Conservation (phyloP, 768 basidiomycete genomes). For the Tylopilus intermedius region DNA sequence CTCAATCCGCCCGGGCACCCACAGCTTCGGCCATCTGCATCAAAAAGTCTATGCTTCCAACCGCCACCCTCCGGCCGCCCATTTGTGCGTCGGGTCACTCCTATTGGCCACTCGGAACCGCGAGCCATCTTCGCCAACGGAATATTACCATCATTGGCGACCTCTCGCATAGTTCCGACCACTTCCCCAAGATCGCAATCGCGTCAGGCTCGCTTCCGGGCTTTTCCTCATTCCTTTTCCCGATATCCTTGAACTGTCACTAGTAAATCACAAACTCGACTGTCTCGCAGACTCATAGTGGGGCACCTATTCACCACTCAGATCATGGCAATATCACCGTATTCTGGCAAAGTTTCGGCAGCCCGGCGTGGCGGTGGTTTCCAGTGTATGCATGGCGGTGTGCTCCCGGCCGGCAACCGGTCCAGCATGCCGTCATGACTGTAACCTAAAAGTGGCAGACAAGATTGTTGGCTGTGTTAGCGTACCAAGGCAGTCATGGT, state of each 20-base stretch:
- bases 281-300: neutral
- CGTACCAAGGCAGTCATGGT: neutral
- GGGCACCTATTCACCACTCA: neutral
- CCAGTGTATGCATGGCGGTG: conserved; percentile 11
- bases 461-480: no score
- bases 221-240: neutral
- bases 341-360: neutral
- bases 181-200: conserved; percentile 6
- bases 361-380: conserved; percentile 9
- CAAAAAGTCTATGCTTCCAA: conserved; percentile 17
- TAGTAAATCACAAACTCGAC: neutral
- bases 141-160: conserved; percentile 15
- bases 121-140: conserved; percentile 1
- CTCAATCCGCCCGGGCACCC: neutral
- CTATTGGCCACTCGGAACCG: conserved; percentile 24
- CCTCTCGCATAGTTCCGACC: neutral
- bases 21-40: conserved; percentile 15
- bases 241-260: conserved; percentile 14
- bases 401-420: neutral
- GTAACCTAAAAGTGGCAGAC: no score
- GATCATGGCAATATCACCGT: neutral
- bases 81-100: neutral
- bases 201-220: conserved; percentile 18
- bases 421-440: neutral
- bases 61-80: conserved; percentile 1